Conservation (phyloP, 768 basidiomycete species). For the Mycena crocata region DNA sequence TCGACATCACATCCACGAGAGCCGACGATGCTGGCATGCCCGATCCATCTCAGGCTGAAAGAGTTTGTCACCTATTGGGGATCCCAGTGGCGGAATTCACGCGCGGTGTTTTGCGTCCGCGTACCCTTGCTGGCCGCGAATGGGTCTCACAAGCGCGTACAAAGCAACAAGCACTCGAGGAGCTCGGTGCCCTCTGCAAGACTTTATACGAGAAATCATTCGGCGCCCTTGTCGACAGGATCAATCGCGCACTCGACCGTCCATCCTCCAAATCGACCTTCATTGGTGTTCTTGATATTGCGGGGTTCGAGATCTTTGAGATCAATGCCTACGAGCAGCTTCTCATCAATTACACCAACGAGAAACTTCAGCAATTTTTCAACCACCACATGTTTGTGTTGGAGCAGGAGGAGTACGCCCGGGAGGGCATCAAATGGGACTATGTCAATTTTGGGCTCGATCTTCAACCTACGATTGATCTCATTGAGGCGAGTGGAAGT, state of each 20-base stretch:
- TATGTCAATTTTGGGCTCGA: conserved; percentile 98
- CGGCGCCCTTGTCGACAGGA: conserved; percentile 91
- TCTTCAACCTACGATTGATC: conserved; percentile 97
- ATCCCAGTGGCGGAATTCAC: conserved; percentile 89
- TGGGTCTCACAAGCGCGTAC: conserved; percentile 97
- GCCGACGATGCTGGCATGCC: conserved; percentile 84
- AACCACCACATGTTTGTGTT: conserved; percentile 99
- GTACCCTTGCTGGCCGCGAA: conserved; percentile 93
- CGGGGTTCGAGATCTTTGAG: conserved; percentile 98
- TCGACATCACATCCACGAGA: conserved; percentile 80
- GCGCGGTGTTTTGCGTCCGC: conserved; percentile 88
- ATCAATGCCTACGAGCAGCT: conserved; percentile 97
- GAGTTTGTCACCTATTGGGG: conserved; percentile 91
- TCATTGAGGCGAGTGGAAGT: conserved; percentile 89
- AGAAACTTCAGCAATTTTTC: conserved; percentile 97
- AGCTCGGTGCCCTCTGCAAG: conserved; percentile 92
- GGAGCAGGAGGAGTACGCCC: conserved; percentile 97
- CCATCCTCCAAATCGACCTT: conserved; percentile 93
- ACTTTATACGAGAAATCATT: conserved; percentile 98
- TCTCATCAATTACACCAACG: conserved; percentile 98
- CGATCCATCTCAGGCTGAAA: conserved; percentile 87
- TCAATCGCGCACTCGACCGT: conserved; percentile 94
- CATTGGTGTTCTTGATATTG: conserved; percentile 98
- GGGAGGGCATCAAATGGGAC: conserved; percentile 97
- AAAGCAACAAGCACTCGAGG: conserved; percentile 91